Percentiles rank a stretch among this genome's conserved stretches.
Evolutionary conservation across 2,329 filamentous ascomycete genomes (phyloP).

Genomic region (Ilyonectria destructans): DNA sequence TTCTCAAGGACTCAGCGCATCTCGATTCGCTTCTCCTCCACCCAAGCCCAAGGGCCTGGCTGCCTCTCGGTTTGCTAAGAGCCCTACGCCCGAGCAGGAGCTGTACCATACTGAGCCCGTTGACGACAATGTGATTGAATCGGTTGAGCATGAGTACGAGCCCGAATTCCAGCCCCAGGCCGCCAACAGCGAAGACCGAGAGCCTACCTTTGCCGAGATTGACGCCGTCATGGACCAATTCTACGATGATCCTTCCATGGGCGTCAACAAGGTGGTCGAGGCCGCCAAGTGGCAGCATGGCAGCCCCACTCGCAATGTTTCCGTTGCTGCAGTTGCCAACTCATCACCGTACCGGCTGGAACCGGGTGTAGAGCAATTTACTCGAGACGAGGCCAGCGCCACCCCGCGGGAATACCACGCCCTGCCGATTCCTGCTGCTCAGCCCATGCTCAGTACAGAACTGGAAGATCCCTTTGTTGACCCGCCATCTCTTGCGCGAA

Average conservation of each 20-base stretch:
- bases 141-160: constrained; percentile 49
- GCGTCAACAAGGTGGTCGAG: constrained; percentile 76
- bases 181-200: constrained; percentile 47
- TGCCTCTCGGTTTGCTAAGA: constrained; percentile 63
- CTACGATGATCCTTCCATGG: constrained; percentile 80
- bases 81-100: constrained; percentile 53
- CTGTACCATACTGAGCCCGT: constrained; percentile 46
- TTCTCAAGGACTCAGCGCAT: constrained; percentile 59
- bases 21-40: constrained; percentile 65
- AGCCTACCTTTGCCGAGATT: constrained; percentile 84
- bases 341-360: constrained; percentile 70
- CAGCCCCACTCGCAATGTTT: constrained; percentile 45
- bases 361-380: constrained; percentile 66
- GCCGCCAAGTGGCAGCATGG: constrained; percentile 60
- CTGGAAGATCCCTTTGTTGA: constrained; percentile 77
- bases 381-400: constrained; percentile 82
- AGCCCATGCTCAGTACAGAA: constrained; percentile 67
- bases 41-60: constrained; percentile 61
- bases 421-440: constrained; percentile 63
- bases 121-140: constrained; percentile 49
- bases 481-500: constrained; percentile 63
- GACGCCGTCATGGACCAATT: constrained; percentile 94
- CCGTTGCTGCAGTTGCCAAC: constrained; percentile 52
- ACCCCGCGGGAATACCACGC: constrained; percentile 73
- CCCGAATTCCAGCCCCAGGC: constrained; percentile 34